Evolutionary conservation across 2,329 filamentous ascomycete species (phyloP).

Genomic region (Cryphonectria parasitica): DNA sequence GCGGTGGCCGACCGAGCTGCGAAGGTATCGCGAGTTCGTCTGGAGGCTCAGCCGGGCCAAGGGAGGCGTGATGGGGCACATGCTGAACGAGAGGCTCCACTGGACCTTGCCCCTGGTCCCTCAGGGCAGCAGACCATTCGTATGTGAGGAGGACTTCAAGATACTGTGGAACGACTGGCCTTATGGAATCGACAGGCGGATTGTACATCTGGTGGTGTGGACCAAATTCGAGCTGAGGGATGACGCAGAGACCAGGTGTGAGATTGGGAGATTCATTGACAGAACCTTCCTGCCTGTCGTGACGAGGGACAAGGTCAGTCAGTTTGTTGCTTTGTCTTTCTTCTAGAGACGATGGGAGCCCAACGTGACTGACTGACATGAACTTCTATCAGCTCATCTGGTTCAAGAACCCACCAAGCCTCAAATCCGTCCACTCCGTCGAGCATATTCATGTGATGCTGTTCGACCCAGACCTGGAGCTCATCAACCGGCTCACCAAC

Average conservation of each 20-base stretch:
- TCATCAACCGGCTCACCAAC: slow-evolving; percentile 71
- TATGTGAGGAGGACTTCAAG: slow-evolving; percentile 62
- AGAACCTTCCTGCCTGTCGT: slow-evolving; percentile 64
- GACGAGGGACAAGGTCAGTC: slow-evolving; percentile 57
- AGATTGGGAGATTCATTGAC: slow-evolving; percentile 73
- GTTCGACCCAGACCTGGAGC: slow-evolving; percentile 71
- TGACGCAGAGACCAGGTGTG: slow-evolving; percentile 60
- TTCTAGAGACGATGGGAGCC: background rate
- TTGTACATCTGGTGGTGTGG: slow-evolving; percentile 90
- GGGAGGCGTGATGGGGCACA: slow-evolving; percentile 78
- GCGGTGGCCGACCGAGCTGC: slow-evolving; percentile 74
- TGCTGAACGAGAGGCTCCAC: slow-evolving; percentile 69
- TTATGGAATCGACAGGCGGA: slow-evolving; percentile 78
- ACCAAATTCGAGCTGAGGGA: slow-evolving; percentile 83
- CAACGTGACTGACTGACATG: slow-evolving; percentile 29
- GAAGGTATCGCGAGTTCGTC: slow-evolving; percentile 76
- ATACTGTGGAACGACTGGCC: slow-evolving; percentile 93
- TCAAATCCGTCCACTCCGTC: slow-evolving; percentile 85
- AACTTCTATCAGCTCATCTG: slow-evolving; percentile 54
- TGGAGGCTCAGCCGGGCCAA: slow-evolving; percentile 60
- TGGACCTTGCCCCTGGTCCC: slow-evolving; percentile 61
- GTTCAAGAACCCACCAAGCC: slow-evolving; percentile 86
- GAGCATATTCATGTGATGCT: slow-evolving; percentile 98
- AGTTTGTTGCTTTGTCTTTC: background rate
- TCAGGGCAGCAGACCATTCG: slow-evolving; percentile 45